Base-by-base conservation (phyloP, 1,284 basidiomycete species). In the Trichosporon faecale region DNA sequence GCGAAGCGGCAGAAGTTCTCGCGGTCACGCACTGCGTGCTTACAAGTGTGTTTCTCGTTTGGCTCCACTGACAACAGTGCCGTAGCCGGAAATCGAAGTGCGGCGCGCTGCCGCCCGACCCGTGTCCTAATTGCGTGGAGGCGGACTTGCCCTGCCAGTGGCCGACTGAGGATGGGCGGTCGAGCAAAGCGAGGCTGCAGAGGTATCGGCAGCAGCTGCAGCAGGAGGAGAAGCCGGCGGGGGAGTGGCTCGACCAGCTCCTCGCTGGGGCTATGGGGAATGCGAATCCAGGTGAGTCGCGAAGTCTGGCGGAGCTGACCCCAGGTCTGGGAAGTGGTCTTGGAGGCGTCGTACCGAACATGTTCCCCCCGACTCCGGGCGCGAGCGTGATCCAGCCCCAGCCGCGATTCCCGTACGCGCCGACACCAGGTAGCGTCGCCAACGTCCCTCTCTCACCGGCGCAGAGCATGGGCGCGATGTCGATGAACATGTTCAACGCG, bases 101-200 rank as follows among this genome's bases (percentile, higher is more conserved):
- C 57, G 76, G 76, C 3, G 74, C 71, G 2, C 44, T 31, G 2
- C 74, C 75, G 11, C 76, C 76, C 3, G 71, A 64, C 16, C 71
- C 76, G 16, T 78, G 76, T 33, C 66, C 70, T 3, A 78, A 73
- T 65, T 78, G 76, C 55, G 49, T 78, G 44, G 69, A 71, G 33
- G 74, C 71, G 18, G 64, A 68, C 12, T 23, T 76, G n/a, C 37
- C 46, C 2, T 78, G 76, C 57, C 40, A 64, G 55, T 78, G 76
- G 76, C 76, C 76, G 14, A 72, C 70, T 0, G 72, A 72, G 37
- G 76, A 78, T 60, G 76, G 76, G 21, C 67, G 76, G 27, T 75
- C 73, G 3, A 66, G 70, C 4, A 66, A 74, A 65, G 74, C 74
- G 16, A 66, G 76, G 2, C 21, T 52, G 49, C 49, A 52, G 49